A percentile compares a stretch with the other conserved stretches of the same genome.
Evolutionary conservation across 2,329 filamentous ascomycete genomes (phyloP).

Genomic region (Canariomyces notabilis): DNA sequence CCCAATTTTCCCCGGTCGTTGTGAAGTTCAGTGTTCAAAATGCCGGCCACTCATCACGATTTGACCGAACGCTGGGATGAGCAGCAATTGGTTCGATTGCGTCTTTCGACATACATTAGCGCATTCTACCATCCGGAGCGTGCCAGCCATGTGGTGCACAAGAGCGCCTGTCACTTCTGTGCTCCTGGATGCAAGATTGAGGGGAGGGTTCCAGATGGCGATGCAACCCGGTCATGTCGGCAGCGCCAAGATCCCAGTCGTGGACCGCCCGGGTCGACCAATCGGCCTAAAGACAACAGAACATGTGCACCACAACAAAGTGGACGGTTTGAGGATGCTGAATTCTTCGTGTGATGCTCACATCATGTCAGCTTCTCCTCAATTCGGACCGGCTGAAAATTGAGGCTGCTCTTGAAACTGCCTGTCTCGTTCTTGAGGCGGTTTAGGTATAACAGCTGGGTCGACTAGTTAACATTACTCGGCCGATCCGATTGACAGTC

Average conservation of each 20-base stretch:
- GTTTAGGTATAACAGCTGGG: conserved; percentile 8
- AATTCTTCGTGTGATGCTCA: no score
- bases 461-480: not conserved
- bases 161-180: conserved; percentile 1
- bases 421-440: conserved; percentile 1
- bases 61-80: not conserved
- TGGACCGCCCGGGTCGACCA: conserved; percentile 1
- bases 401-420: not conserved
- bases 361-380: not conserved
- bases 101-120: not conserved
- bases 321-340: no score
- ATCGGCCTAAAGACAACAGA: conserved; percentile 7
- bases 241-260: conserved; percentile 11
- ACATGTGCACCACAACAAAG: conserved; percentile 5
- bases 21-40: not conserved
- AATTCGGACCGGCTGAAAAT: not conserved
- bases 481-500: not conserved
- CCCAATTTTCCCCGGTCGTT: conserved; percentile 11
- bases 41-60: not conserved
- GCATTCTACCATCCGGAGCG: not conserved
- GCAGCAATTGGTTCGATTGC: not conserved
- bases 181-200: conserved; percentile 13
- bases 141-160: not conserved
- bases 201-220: conserved; percentile 12
- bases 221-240: conserved; percentile 8